Conservation (phyloP, 305 asterid species). For the Fraxinus baroniana region DNA sequence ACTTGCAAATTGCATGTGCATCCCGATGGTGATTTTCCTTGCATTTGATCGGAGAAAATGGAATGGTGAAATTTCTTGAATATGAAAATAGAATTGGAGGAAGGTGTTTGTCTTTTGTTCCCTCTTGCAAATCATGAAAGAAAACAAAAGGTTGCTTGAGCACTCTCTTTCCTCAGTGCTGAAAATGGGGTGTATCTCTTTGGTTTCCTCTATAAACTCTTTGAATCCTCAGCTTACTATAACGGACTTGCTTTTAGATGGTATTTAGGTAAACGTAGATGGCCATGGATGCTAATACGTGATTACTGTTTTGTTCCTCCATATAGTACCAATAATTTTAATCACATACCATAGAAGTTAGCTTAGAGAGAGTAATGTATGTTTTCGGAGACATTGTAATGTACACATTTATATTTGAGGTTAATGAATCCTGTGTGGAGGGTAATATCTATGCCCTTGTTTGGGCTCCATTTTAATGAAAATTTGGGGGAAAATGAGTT, state of each 20-base stretch:
- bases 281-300: constrained; percentile 1
- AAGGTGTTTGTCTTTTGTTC: neutral
- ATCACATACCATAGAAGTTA: neutral
- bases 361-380: neutral
- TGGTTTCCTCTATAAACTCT: neutral
- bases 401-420: constrained; percentile 2
- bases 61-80: neutral
- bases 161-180: neutral
- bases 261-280: constrained; percentile 1
- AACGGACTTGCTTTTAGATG: constrained; percentile 11
- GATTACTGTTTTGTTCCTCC: constrained; percentile 5
- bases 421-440: constrained; percentile 6
- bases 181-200: neutral
- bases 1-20: neutral
- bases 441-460: neutral
- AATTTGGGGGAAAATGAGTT: too few species aligned
- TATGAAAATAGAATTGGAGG: neutral
- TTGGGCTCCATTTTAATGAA: too few species aligned
- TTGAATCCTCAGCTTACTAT: neutral
- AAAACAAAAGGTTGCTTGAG: neutral
- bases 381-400: neutral
- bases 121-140: neutral
- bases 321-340: neutral
- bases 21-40: neutral
- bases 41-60: neutral